A percentile compares a stretch with the other conserved stretches of the same genome.
phyloP scores from a whole-genome alignment of 352 stramenopile species.

The Halophytophthora polymorphica region DNA sequence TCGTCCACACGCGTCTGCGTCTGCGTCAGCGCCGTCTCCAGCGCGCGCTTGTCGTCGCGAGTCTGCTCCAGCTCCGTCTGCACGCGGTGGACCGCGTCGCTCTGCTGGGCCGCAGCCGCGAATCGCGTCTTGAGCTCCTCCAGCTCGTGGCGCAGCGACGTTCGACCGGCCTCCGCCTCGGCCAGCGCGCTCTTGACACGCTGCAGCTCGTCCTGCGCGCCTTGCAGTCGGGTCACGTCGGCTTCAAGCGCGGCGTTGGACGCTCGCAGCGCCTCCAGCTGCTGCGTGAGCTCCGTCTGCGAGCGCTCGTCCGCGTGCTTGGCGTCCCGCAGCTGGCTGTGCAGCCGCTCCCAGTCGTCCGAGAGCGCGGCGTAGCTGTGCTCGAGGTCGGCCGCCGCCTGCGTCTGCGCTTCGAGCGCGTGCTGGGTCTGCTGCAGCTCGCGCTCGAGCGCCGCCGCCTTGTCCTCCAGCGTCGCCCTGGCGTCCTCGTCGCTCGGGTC shows the following conservation, averaged over 20 bases:
- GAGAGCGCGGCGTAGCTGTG: slow-evolving; percentile 40
- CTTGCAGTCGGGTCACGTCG: slow-evolving; percentile 30
- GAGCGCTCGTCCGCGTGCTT: slow-evolving; percentile 23
- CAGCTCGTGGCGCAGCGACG: slow-evolving; percentile 35
- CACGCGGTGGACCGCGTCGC: slow-evolving; percentile 19
- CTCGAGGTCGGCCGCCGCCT: slow-evolving; percentile 33
- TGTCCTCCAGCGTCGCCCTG: slow-evolving; percentile 26
- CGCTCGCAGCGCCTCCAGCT: slow-evolving; percentile 29
- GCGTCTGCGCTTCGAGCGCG: slow-evolving; percentile 26
- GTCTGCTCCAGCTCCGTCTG: slow-evolving; percentile 26
- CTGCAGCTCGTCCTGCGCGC: slow-evolving; percentile 33
- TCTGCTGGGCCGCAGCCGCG: slow-evolving; percentile 32
- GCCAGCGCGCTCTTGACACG: slow-evolving; percentile 21
- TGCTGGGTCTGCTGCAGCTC: slow-evolving; percentile 38
- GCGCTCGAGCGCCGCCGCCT: slow-evolving; percentile 29
- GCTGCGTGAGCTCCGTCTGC: slow-evolving; percentile 21
- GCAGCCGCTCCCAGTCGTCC: slow-evolving; percentile 38
- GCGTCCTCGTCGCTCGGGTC: slow-evolving; percentile 29
- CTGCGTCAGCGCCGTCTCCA: slow-evolving; percentile 19
- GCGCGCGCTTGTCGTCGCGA: slow-evolving; percentile 21
- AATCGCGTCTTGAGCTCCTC: slow-evolving; percentile 26
- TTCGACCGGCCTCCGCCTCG: slow-evolving; percentile 27
- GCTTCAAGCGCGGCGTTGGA: slow-evolving; percentile 9
- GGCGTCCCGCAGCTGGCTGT: slow-evolving; percentile 24
- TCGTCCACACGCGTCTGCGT: slow-evolving; percentile 19